Evolutionary conservation across 495 filamentous ascomycete species (phyloP), one percentile per base, ranked within the genome.

Genomic region (Trichoderma reesei): DNA sequence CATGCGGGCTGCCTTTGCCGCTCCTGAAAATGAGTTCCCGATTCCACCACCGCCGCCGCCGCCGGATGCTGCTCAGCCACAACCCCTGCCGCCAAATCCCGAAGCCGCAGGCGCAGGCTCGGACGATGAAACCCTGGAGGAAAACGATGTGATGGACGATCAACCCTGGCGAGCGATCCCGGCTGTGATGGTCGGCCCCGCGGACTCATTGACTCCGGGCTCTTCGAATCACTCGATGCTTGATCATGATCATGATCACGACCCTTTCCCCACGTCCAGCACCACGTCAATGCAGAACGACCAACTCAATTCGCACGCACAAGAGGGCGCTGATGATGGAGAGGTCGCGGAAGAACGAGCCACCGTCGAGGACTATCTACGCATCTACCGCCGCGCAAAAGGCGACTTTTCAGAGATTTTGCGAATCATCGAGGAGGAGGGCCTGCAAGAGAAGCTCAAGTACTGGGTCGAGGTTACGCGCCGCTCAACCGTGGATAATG

Each of bases 371-470:
- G 82, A 70, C 71, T 82, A 70, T 75, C 80, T 76, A 72, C 75
- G 68, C 67, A 85, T 75, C 42, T 88, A 70, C 73, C 65, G 74
- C 74, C 76, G 76, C 66, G 80, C 83, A 1, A 76, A 82, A 42
- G 85, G 87, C 13, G 79, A 88, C 66, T 82, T 81, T 0, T 76
- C 83, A 16, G 79, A 81, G 66, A 83, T 90, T 20, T 67, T 86
- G 7, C 73, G 78, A 46, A 84, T 90, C 13, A 85, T 89, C 59
- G 79, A 80, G 34, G 80, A 86, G 38, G 86, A 88, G 67, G 78
- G 80, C 34, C 79, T 80, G 13, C 75, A 81, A 46, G 82, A 82
- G 14, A 80, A 83, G 59, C 74, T 90, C 48, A 75, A 76, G 33
- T 80, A 80, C 63, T 83, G 79, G 79, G 69, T 82, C 18, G 67